Evolutionary conservation across 192 early-diverging fungal genomes (phyloP).

Genomic region (Coemansia sp.): DNA sequence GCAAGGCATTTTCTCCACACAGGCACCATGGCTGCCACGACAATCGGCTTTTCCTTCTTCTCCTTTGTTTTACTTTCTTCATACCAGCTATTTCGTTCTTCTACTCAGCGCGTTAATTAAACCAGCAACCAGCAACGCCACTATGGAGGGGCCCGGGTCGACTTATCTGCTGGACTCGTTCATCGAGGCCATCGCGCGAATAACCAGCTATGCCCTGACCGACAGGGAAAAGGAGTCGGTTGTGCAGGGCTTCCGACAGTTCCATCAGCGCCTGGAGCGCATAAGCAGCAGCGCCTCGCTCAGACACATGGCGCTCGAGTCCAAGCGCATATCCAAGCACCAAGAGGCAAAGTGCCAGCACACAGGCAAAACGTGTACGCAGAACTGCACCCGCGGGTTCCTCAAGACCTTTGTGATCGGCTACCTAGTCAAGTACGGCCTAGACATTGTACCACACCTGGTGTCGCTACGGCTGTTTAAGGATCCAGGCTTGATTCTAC

Average conservation of each 20-base stretch:
- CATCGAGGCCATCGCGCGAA: conserved; percentile 57
- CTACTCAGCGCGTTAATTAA: too few relatives aligned
- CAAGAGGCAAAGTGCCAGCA: conserved; percentile 51
- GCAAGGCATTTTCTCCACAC: too few relatives aligned
- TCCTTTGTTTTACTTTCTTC: too few relatives aligned
- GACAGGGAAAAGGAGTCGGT: conserved; percentile 64
- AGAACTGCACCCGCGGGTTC: conserved; percentile 64
- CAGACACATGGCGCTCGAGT: conserved; percentile 33
- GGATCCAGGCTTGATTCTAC: conserved; percentile 26
- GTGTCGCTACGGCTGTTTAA: conserved; percentile 54
- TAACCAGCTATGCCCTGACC: conserved; percentile 61
- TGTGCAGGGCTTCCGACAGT: conserved; percentile 54
- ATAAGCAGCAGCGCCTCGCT: conserved; percentile 53
- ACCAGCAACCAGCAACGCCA: too few relatives aligned
- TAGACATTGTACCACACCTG: conserved; percentile 53
- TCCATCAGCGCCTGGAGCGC: conserved; percentile 64
- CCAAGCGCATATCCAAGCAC: conserved; percentile 16
- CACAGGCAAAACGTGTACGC: conserved; percentile 59
- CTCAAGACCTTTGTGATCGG: conserved; percentile 60
- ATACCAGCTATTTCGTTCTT: too few relatives aligned
- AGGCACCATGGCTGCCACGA: too few relatives aligned
- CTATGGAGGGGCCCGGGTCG: conserved; percentile 15
- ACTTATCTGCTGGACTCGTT: conserved; percentile 53
- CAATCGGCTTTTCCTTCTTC: too few relatives aligned
- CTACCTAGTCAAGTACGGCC: conserved; percentile 57